These are phyloP conservation scores for Flaveria ramosissima DNA, from an alignment of 129 eudicot genomes.

Conservation along the genomic window DNA sequence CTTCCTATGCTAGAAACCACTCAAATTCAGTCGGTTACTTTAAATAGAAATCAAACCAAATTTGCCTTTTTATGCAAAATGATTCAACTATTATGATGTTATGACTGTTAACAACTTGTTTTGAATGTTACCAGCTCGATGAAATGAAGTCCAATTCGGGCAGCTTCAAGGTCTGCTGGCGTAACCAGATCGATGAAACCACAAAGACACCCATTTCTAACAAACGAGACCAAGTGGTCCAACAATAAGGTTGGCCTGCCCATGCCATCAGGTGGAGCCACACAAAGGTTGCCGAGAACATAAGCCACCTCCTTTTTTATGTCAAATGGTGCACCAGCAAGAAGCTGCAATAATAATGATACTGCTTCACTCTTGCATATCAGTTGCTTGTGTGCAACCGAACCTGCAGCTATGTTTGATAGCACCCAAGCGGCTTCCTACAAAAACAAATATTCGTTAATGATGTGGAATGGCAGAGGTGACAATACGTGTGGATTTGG, in stretches of 20 bases:
- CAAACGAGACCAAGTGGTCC: slow-evolving; percentile 81
- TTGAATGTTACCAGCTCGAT: slow-evolving; percentile 62
- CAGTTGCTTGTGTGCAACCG: slow-evolving; percentile 73
- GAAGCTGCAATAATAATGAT: slow-evolving; percentile 53
- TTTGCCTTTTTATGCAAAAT: background rate
- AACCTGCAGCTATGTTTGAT: slow-evolving; percentile 94
- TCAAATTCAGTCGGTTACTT: background rate
- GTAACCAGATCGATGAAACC: slow-evolving; percentile 75
- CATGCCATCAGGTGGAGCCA: slow-evolving; percentile 65
- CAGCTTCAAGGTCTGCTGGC: slow-evolving; percentile 95
- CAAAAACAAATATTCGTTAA: slow-evolving; percentile 19
- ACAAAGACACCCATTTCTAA: slow-evolving; percentile 70
- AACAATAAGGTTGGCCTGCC: slow-evolving; percentile 65
- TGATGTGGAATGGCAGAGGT: background rate
- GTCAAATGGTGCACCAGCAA: slow-evolving; percentile 69
- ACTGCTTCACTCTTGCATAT: slow-evolving; percentile 76
- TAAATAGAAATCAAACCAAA: background rate
- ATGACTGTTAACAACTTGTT: background rate
- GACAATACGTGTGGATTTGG: background rate
- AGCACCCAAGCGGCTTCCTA: slow-evolving; percentile 99
- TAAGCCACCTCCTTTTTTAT: slow-evolving; percentile 87
- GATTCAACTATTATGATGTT: background rate
- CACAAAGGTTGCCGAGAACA: slow-evolving; percentile 92
- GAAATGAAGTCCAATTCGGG: slow-evolving; percentile 89
- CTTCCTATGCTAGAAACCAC: background rate